Percentiles rank a stretch among this genome's conserved stretches.
Evolutionary conservation across 495 filamentous ascomycete species (phyloP).

Genomic region (Pseudoneurospora amorphoporcata): DNA sequence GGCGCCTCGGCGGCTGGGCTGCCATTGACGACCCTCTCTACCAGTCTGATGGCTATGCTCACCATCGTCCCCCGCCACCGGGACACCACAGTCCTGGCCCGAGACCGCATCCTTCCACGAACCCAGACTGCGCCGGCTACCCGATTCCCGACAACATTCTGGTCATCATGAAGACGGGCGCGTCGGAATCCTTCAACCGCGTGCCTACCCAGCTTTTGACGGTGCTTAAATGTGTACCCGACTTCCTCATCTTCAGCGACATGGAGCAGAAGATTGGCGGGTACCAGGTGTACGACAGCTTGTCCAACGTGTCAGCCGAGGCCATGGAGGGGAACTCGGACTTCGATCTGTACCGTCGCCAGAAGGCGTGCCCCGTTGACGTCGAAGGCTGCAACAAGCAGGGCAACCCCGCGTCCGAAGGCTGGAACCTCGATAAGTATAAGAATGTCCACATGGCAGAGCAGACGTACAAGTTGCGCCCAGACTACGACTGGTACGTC

Average conservation of each 20-base stretch:
- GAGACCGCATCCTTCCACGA: not conserved
- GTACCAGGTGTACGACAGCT: conserved; percentile 41
- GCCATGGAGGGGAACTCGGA: conserved; percentile 31
- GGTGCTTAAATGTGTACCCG: conserved; percentile 37
- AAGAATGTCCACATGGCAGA: conserved; percentile 38
- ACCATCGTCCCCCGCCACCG: not conserved
- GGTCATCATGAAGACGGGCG: conserved; percentile 49
- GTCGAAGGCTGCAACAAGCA: conserved; percentile 31
- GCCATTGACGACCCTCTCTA: conserved; percentile 10
- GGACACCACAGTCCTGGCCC: not conserved
- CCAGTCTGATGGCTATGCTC: not conserved
- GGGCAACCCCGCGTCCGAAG: conserved; percentile 25
- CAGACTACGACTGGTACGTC: conserved; percentile 53
- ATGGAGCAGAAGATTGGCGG: conserved; percentile 40
- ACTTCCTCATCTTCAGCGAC: conserved; percentile 51
- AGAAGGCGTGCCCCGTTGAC: conserved; percentile 31
- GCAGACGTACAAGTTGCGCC: conserved; percentile 31
- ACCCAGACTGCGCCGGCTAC: conserved; percentile 23
- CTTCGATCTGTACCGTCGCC: conserved; percentile 45
- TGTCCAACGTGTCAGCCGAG: conserved; percentile 32
- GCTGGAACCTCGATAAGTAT: conserved; percentile 41
- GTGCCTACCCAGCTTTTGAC: conserved; percentile 48
- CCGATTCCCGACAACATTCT: conserved; percentile 31
- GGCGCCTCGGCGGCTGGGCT: conserved; percentile 18
- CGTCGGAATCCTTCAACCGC: conserved; percentile 40